Percentiles rank a stretch among this genome's conserved stretches.
phyloP scores from a whole-genome alignment of 768 basidiomycete species.

The Kwoniella dejecticola region DNA sequence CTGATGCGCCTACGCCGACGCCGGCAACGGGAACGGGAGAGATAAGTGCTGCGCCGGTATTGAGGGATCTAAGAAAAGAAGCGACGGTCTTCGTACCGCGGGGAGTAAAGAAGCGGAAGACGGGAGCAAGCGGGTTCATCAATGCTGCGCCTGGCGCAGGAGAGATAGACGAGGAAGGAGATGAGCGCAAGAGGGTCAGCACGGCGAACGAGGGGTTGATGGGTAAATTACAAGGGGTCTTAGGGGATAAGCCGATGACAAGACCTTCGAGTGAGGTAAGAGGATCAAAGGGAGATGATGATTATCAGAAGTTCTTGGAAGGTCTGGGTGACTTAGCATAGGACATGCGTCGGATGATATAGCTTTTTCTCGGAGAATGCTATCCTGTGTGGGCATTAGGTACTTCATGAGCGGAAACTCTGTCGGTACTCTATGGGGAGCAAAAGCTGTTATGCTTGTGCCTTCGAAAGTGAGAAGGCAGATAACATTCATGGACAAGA shows the following conservation, averaged over 20 bases:
- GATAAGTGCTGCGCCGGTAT: conserved; percentile 78
- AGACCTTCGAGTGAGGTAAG: background rate
- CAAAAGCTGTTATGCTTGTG: too few species aligned
- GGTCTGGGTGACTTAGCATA: conserved; percentile 45
- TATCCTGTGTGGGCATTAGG: too few species aligned
- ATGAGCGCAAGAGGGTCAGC: conserved; percentile 25
- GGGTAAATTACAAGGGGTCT: conserved; percentile 48
- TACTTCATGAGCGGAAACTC: too few species aligned
- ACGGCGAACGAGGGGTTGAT: conserved; percentile 32
- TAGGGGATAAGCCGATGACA: conserved; percentile 27
- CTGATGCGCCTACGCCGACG: conserved; percentile 39
- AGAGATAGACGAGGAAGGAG: conserved; percentile 40
- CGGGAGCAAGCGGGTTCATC: conserved; percentile 24
- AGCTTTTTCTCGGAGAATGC: too few species aligned
- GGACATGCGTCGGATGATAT: too few species aligned
- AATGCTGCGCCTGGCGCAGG: conserved; percentile 48
- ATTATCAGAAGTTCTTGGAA: conserved; percentile 53
- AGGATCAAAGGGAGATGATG: conserved; percentile 37
- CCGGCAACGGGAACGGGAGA: conserved; percentile 61
- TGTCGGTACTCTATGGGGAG: too few species aligned
- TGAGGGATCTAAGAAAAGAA: conserved; percentile 94
- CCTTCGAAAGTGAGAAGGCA: too few species aligned
- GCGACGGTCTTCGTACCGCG: conserved; percentile 87
- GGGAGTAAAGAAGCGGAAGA: conserved; percentile 74
- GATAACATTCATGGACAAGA: too few species aligned